These are phyloP conservation scores for Claviceps maximensis DNA, from an alignment of 2,329 filamentous ascomycete species.

Conservation along the genomic window DNA sequence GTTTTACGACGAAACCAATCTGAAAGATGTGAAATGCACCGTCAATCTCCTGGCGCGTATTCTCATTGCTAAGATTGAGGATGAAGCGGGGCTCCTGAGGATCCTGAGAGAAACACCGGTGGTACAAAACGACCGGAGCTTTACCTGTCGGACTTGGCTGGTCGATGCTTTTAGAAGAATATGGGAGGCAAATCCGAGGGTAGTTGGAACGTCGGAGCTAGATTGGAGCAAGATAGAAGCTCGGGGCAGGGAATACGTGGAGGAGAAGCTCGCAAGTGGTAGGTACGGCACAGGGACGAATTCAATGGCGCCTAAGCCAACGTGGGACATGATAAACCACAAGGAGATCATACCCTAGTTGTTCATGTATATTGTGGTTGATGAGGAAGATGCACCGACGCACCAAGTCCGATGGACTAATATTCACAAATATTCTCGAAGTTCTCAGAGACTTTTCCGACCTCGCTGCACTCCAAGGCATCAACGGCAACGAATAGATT, in stretches of 20 bases:
- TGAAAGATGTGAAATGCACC: slow-evolving; percentile 12
- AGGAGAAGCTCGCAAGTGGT: slow-evolving; percentile 16
- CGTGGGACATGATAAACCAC: slow-evolving; percentile 15
- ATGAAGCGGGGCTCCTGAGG: slow-evolving; percentile 18
- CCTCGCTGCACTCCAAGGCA: no score
- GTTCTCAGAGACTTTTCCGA: no score
- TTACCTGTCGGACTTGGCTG: slow-evolving; percentile 28
- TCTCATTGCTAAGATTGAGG: slow-evolving; percentile 24
- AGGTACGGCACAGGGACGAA: slow-evolving; percentile 9
- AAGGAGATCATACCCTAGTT: slow-evolving; percentile 12
- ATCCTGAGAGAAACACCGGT: slow-evolving; percentile 21
- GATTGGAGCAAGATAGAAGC: slow-evolving; percentile 25
- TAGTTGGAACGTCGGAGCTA: slow-evolving; percentile 22
- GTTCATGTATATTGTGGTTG: no score
- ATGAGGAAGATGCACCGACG: no score
- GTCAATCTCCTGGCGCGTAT: slow-evolving; percentile 22
- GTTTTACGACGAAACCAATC: slow-evolving; percentile 13
- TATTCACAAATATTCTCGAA: no score
- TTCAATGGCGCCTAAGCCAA: slow-evolving; percentile 16
- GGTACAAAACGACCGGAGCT: slow-evolving; percentile 20
- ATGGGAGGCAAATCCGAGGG: slow-evolving; percentile 18
- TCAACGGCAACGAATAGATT: no score
- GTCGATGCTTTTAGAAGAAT: slow-evolving; percentile 20
- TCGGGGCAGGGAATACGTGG: slow-evolving; percentile 21
- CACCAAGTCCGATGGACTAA: no score